Percentiles rank a stretch among this genome's conserved stretches.
These are phyloP conservation scores for Penicillium argentinense DNA, from an alignment of 495 filamentous ascomycete genomes.

Conservation along the genomic window DNA sequence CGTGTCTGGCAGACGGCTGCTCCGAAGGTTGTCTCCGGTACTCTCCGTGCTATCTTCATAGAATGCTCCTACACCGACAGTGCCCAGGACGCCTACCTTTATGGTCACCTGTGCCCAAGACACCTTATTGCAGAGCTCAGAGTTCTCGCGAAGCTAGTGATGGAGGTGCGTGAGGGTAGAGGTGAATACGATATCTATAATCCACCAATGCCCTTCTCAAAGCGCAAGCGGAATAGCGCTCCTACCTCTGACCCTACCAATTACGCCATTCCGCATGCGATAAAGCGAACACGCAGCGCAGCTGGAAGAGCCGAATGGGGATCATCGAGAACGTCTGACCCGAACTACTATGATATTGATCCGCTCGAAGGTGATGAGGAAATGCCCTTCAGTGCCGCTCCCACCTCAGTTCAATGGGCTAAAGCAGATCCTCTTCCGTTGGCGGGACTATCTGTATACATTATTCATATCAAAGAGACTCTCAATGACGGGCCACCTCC, in stretches of 20 bases:
- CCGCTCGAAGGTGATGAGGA: conserved; percentile 12
- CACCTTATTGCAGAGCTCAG: conserved; percentile 77
- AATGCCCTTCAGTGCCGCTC: conserved; percentile 4
- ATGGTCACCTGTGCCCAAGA: conserved; percentile 82
- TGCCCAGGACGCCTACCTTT: conserved; percentile 71
- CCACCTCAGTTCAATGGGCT: conserved; percentile 21
- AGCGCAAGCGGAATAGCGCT: conserved; percentile 33
- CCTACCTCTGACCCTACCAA: not conserved
- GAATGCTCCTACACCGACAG: conserved; percentile 89
- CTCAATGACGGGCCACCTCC: conserved; percentile 63
- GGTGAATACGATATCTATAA: not conserved
- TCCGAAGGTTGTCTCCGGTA: conserved; percentile 68
- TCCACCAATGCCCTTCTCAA: conserved; percentile 14
- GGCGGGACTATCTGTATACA: conserved; percentile 59
- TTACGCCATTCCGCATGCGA: conserved; percentile 26
- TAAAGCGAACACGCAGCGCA: conserved; percentile 14
- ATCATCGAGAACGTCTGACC: conserved; percentile 1
- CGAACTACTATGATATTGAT: conserved; percentile 8
- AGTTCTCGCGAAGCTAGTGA: conserved; percentile 66
- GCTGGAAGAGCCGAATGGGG: not conserved
- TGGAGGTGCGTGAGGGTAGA: conserved; percentile 19
- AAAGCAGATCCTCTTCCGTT: conserved; percentile 39
- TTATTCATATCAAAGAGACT: conserved; percentile 83
- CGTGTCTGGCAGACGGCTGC: conserved; percentile 84
- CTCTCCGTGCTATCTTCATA: conserved; percentile 80